A percentile compares a stretch with the other conserved stretches of the same genome.
These are phyloP conservation scores for Taxillus chinensis DNA, from an alignment of 164 flowering plant genomes.

Conservation along the genomic window DNA sequence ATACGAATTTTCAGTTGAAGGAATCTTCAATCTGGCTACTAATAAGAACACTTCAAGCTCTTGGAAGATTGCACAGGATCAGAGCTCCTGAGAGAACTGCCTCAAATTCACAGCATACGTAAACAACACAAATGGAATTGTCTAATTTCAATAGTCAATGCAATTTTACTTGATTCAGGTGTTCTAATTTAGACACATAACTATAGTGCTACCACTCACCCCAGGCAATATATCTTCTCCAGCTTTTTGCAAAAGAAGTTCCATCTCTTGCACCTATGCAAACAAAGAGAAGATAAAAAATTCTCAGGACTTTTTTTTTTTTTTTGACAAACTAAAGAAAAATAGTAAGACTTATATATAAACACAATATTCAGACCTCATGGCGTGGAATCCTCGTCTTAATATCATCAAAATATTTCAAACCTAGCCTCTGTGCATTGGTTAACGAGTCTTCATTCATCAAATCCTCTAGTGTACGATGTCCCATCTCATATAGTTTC, in stretches of 20 bases:
- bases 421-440: conserved; percentile 63
- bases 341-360: background rate
- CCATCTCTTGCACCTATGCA: conserved; percentile 85
- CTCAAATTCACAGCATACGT: background rate
- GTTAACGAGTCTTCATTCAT: conserved; percentile 66
- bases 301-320: background rate
- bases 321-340: conserved; percentile 1
- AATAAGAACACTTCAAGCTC: background rate
- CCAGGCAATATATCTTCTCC: conserved; percentile 77
- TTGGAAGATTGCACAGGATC: background rate
- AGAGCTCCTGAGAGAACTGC: background rate
- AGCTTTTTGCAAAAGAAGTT: conserved; percentile 55
- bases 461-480: conserved; percentile 75
- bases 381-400: conserved; percentile 74
- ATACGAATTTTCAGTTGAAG: background rate
- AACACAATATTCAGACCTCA: conserved; percentile 39
- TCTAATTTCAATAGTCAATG: too few species aligned
- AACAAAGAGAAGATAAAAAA: conserved; percentile 1
- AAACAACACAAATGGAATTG: background rate
- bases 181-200: background rate
- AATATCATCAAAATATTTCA: conserved; percentile 86
- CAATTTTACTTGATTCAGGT: too few species aligned
- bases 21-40: background rate
- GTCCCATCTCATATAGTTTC: conserved; percentile 83
- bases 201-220: conserved; percentile 26